A percentile compares a stretch with the other conserved stretches of the same genome.
These are phyloP conservation scores for Sporothrix schenckii DNA, from an alignment of 2,329 filamentous ascomycete genomes.

Conservation along the genomic window DNA sequence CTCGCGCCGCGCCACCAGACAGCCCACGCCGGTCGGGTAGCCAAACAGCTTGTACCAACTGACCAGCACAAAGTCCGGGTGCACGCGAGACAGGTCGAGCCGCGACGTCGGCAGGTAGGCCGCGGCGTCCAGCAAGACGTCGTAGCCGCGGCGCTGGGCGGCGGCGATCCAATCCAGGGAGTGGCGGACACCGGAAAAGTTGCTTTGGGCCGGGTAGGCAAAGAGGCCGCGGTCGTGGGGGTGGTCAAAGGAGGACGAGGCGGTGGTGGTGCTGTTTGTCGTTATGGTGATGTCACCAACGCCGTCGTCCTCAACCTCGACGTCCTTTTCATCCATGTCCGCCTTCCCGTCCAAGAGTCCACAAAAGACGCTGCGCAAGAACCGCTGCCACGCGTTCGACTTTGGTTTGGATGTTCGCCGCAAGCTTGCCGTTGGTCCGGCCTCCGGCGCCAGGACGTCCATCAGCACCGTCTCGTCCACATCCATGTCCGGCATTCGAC, in stretches of 20 bases:
- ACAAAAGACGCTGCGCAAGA: constrained; percentile 17
- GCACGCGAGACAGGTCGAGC: constrained; percentile 43
- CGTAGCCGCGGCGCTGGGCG: constrained; percentile 46
- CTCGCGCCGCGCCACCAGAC: constrained; percentile 44
- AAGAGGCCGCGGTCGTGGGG: constrained; percentile 43
- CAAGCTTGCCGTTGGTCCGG: neutral
- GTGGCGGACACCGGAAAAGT: constrained; percentile 50
- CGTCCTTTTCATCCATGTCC: neutral
- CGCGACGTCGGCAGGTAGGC: constrained; percentile 46
- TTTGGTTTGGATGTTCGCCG: neutral
- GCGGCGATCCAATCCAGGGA: constrained; percentile 45
- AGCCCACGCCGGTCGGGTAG: constrained; percentile 49
- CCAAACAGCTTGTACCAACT: constrained; percentile 52
- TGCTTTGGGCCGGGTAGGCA: constrained; percentile 52
- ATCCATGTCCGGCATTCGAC: constrained; percentile 40
- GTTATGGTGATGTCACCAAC: neutral
- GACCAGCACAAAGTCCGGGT: constrained; percentile 47
- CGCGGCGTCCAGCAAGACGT: constrained; percentile 48
- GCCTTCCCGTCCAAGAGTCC: constrained; percentile 8
- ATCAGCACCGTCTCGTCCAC: constrained; percentile 39
- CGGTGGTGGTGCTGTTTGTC: too few species aligned
- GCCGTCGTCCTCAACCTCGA: neutral
- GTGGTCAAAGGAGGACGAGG: constrained; percentile 28
- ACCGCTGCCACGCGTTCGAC: neutral
- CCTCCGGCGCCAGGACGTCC: constrained; percentile 36